These are phyloP conservation scores for Dactylellina leptospora DNA, from an alignment of 2,329 filamentous ascomycete species.

Conservation along the genomic window DNA sequence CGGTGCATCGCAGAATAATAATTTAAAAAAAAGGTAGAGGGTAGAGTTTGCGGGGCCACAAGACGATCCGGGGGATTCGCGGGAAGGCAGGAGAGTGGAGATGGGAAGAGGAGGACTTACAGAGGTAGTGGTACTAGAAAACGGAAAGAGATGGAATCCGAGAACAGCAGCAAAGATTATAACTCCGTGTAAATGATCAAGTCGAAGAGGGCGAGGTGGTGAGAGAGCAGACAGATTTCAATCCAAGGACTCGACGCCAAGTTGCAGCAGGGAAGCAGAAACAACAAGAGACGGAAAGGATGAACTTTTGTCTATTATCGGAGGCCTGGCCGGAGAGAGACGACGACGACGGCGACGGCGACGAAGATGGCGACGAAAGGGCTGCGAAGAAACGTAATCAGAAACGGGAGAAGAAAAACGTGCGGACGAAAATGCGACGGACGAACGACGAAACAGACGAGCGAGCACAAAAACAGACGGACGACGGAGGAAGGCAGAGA, in stretches of 20 bases:
- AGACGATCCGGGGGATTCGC: too few species aligned
- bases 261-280: slow-evolving; percentile 54
- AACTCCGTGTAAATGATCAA: slow-evolving; percentile 55
- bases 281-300: slow-evolving; percentile 55
- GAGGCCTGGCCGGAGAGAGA: slow-evolving; percentile 42
- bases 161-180: slow-evolving; percentile 54
- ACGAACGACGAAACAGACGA: slow-evolving; percentile 49
- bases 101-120: neutral
- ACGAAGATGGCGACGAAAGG: slow-evolving; percentile 42
- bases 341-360: slow-evolving; percentile 16
- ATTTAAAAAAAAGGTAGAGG: too few species aligned
- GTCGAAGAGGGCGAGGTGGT: slow-evolving; percentile 23
- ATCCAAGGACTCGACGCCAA: slow-evolving; percentile 54
- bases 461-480: slow-evolving; percentile 41
- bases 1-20: too few species aligned
- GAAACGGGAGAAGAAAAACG: slow-evolving; percentile 55
- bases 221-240: slow-evolving; percentile 51
- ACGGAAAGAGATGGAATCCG: slow-evolving; percentile 51
- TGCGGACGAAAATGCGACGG: slow-evolving; percentile 53
- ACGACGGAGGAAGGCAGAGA: slow-evolving; percentile 50
- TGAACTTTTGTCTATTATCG: slow-evolving; percentile 54
- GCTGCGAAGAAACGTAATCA: slow-evolving; percentile 36
- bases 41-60: too few species aligned
- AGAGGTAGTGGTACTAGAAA: slow-evolving; percentile 22
- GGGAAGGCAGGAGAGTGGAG: too few species aligned